phyloP scores from a whole-genome alignment of 805 yeast genomes.

The Naumovozyma baii region DNA sequence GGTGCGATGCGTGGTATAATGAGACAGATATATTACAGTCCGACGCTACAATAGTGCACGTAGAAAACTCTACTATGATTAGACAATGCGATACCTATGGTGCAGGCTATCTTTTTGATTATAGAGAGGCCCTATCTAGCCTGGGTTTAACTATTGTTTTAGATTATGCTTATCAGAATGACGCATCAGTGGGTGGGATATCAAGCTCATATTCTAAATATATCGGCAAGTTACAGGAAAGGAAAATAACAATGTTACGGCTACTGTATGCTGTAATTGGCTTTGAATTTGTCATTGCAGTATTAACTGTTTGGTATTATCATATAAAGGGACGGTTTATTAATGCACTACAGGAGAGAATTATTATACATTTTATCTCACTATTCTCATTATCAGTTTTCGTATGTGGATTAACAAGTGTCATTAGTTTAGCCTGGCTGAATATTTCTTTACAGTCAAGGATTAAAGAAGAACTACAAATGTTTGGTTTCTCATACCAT shows the following conservation, averaged over 20 bases:
- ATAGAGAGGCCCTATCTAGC: slow-evolving; percentile 17
- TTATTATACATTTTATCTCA: slow-evolving; percentile 20
- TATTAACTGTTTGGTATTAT: slow-evolving; percentile 21
- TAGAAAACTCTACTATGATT: slow-evolving; percentile 8
- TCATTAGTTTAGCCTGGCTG: slow-evolving; percentile 12
- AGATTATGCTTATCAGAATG: slow-evolving; percentile 22
- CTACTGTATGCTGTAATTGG: slow-evolving; percentile 12
- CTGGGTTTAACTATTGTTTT: slow-evolving; percentile 24
- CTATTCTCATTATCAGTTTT: slow-evolving; percentile 16
- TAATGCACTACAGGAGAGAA: slow-evolving; percentile 13
- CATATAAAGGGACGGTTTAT: slow-evolving; percentile 18
- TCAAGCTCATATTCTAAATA: slow-evolving; percentile 8
- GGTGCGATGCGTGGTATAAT: slow-evolving; percentile 16
- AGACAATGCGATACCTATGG: slow-evolving; percentile 13
- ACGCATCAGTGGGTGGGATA: neutral
- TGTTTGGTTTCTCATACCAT: slow-evolving; percentile 22
- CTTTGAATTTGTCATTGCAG: slow-evolving; percentile 8
- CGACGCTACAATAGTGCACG: too few species aligned
- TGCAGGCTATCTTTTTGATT: slow-evolving; percentile 19
- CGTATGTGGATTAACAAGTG: slow-evolving; percentile 14
- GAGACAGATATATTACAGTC: neutral
- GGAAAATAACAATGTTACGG: slow-evolving; percentile 12
- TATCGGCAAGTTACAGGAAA: slow-evolving; percentile 5
- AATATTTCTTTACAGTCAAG: slow-evolving; percentile 13
- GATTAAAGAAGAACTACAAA: slow-evolving; percentile 16